phyloP scores from a whole-genome alignment of 441 rosid species.

The Raphanus hybrid region DNA sequence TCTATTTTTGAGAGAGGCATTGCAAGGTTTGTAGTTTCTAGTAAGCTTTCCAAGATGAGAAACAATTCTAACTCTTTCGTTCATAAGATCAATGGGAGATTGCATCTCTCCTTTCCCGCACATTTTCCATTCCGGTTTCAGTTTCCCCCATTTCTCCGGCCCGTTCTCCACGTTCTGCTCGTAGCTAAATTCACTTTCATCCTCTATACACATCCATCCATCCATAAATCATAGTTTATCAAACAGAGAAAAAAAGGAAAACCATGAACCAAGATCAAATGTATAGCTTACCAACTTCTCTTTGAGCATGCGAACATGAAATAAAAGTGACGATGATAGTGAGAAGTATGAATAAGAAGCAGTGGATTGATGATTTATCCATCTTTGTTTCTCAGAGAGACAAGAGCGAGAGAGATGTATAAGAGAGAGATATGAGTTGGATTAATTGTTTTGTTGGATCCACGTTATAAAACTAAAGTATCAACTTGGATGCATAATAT shows the following conservation, averaged over 20 bases:
- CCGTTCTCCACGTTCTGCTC: constrained; percentile 45
- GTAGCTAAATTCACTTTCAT: constrained; percentile 68
- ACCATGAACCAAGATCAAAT: neutral
- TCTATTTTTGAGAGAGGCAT: constrained; percentile 71
- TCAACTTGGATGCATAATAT: constrained; percentile 15
- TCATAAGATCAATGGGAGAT: constrained; percentile 71
- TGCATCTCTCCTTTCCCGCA: constrained; percentile 81
- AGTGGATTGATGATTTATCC: constrained; percentile 19
- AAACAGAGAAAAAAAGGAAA: neutral
- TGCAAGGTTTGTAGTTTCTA: constrained; percentile 55
- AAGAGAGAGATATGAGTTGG: neutral
- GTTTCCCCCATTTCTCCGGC: constrained; percentile 69
- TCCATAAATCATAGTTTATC: neutral
- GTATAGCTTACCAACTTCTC: constrained; percentile 27
- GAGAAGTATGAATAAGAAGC: constrained; percentile 24
- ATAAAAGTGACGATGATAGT: constrained; percentile 12
- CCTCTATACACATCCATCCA: constrained; percentile 48
- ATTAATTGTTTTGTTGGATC: constrained; percentile 25
- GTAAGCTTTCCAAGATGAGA: constrained; percentile 56
- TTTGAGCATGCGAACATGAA: constrained; percentile 16
- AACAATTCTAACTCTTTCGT: constrained; percentile 58
- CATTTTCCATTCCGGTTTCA: constrained; percentile 64
- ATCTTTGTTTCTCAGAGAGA: constrained; percentile 3
- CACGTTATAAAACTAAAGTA: constrained; percentile 5
- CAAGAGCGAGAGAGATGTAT: neutral